Percentiles rank a stretch among this genome's conserved stretches.
Evolutionary conservation across 1,284 basidiomycete genomes (phyloP).

Genomic region (Ceratobasidium sp.): DNA sequence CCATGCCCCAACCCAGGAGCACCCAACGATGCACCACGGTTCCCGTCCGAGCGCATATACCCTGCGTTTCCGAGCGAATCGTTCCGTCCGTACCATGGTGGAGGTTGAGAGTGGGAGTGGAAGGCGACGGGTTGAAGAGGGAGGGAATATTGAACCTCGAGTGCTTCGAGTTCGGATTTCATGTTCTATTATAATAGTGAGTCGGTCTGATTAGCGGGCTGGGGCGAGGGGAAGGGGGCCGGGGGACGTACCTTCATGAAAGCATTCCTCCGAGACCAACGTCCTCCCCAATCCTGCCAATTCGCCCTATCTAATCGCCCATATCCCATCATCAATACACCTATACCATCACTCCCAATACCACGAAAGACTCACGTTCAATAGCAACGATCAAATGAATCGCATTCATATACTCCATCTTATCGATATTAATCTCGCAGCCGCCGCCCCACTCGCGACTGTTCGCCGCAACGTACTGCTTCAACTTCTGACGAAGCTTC

Average conservation of each 20-base stretch:
- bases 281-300: conserved; percentile 89
- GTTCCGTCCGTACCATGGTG: conserved; percentile 34
- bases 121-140: conserved; percentile 78
- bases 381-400: conserved; percentile 77
- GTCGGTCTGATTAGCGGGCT: conserved; percentile 8
- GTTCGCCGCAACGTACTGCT: conserved; percentile 74
- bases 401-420: conserved; percentile 80
- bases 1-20: conserved; percentile 32
- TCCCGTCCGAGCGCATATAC: conserved; percentile 43
- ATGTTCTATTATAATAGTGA: conserved; percentile 65
- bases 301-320: conserved; percentile 72
- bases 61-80: conserved; percentile 37
- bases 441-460: conserved; percentile 73
- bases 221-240: neutral
- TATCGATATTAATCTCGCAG: conserved; percentile 49
- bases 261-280: conserved; percentile 59
- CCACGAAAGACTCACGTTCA: conserved; percentile 71
- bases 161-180: conserved; percentile 76
- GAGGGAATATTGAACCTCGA: conserved; percentile 77
- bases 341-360: neutral
- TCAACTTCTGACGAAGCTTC: conserved; percentile 70
- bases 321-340: neutral
- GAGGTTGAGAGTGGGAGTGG: conserved; percentile 53
- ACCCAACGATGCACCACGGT: conserved; percentile 38
- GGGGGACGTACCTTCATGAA: conserved; percentile 47